These are phyloP conservation scores for Lichtheimia ramosa DNA, from an alignment of 371 early-diverging fungal genomes.

Conservation along the genomic window DNA sequence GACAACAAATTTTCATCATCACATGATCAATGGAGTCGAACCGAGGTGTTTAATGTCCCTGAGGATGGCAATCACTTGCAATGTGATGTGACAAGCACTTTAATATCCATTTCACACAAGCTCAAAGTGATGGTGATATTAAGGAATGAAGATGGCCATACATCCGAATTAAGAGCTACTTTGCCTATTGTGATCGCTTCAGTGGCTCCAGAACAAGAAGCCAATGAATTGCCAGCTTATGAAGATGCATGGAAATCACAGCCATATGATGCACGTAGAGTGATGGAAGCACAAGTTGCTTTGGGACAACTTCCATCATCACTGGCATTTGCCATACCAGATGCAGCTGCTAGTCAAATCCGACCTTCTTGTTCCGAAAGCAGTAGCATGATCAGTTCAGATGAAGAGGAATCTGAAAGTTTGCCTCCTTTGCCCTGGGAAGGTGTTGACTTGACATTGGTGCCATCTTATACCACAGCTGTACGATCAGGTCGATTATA, in stretches of 20 bases:
- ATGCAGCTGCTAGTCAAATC: constrained; percentile 78
- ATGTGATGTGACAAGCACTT: constrained; percentile 27
- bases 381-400: constrained; percentile 1
- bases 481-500: constrained; percentile 20
- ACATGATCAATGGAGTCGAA: constrained; percentile 24
- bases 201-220: constrained; percentile 33
- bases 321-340: constrained; percentile 69
- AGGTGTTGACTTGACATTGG: constrained; percentile 30
- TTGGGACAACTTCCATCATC: constrained; percentile 37
- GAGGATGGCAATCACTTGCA: constrained; percentile 17
- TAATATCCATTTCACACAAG: constrained; percentile 41
- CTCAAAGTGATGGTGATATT: constrained; percentile 40
- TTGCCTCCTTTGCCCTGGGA: constrained; percentile 50
- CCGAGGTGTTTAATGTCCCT: constrained; percentile 21
- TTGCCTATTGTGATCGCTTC: constrained; percentile 37
- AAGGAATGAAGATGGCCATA: constrained; percentile 44
- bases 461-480: constrained; percentile 29
- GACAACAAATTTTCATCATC: constrained; percentile 28
- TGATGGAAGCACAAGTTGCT: constrained; percentile 23
- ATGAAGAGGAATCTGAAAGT: constrained; percentile 56
- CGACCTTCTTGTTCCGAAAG: constrained; percentile 60
- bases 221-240: constrained; percentile 41
- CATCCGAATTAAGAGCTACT: constrained; percentile 44
- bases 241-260: constrained; percentile 49
- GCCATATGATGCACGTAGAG: constrained; percentile 35